phyloP scores from a whole-genome alignment of 441 rosid species.

The Omphalea diandra region DNA sequence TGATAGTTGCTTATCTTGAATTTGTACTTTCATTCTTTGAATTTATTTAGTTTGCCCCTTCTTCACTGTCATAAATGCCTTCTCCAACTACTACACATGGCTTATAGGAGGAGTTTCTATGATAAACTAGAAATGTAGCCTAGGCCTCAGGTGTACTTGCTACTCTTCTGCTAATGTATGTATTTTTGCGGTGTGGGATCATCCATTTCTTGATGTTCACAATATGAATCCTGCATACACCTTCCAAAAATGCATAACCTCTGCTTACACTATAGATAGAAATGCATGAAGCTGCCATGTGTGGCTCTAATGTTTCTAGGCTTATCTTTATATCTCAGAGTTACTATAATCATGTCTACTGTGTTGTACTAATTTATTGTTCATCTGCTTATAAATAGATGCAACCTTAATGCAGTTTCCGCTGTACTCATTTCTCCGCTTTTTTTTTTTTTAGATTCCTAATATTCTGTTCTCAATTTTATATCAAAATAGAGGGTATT shows the following conservation, averaged over 20 bases:
- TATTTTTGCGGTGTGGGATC: neutral
- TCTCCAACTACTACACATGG: neutral
- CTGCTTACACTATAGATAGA: neutral
- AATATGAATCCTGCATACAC: neutral
- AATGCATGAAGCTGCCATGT: constrained; percentile 8
- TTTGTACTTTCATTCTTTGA: neutral
- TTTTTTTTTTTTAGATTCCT: neutral
- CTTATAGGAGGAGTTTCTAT: neutral
- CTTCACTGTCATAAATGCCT: constrained; percentile 8
- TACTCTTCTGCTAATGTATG: neutral
- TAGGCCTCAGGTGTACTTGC: constrained; percentile 6
- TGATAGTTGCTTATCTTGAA: neutral
- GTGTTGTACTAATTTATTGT: constrained; percentile 9
- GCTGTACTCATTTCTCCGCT: neutral
- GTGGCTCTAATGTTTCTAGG: neutral
- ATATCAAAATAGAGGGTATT: neutral
- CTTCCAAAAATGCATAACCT: constrained; percentile 21
- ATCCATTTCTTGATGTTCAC: neutral
- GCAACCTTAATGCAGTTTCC: neutral
- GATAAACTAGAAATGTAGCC: constrained; percentile 3
- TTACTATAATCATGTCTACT: constrained; percentile 18
- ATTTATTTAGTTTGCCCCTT: neutral
- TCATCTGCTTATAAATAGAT: constrained; percentile 17
- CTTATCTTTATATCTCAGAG: constrained; percentile 8
- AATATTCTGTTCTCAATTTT: neutral